phyloP scores from a whole-genome alignment of 257 asterid genomes.

The Solanum corneliomulleri region DNA sequence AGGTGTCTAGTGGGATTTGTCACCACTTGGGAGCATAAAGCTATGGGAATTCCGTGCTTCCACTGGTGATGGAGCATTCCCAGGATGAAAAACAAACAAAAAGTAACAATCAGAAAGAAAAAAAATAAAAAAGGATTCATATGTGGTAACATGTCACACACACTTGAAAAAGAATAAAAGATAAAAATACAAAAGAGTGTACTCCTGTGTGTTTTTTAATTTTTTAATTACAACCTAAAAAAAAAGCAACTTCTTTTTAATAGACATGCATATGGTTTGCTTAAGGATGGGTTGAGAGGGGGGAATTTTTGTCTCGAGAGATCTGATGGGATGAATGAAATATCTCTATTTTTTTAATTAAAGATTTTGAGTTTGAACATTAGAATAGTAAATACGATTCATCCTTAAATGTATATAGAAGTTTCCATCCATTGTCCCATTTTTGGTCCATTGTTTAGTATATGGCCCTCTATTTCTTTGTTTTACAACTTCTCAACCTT shows the following conservation, averaged over 20 bases:
- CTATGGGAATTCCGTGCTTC: not conserved
- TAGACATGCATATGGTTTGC: slow-evolving; percentile 33
- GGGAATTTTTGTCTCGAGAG: no score
- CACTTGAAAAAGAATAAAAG: slow-evolving; percentile 38
- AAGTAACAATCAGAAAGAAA: slow-evolving; percentile 28
- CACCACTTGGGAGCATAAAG: slow-evolving; percentile 11
- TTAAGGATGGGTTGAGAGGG: slow-evolving; percentile 39
- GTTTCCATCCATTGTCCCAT: not conserved
- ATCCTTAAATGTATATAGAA: not conserved
- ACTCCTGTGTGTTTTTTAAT: not conserved
- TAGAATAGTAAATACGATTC: not conserved
- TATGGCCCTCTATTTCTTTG: not conserved
- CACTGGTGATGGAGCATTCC: slow-evolving; percentile 8
- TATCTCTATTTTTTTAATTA: not conserved
- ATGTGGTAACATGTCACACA: slow-evolving; percentile 50
- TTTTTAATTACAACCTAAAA: slow-evolving; percentile 21
- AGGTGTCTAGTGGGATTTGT: not conserved
- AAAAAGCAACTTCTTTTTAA: slow-evolving; percentile 23
- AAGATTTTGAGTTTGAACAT: not conserved
- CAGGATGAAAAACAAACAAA: slow-evolving; percentile 48
- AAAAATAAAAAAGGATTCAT: slow-evolving; percentile 3
- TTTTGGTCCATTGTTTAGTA: no score
- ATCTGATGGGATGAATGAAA: not conserved
- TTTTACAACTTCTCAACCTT: not conserved
- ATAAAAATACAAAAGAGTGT: slow-evolving; percentile 21